A percentile compares a stretch with the other conserved stretches of the same genome.
Evolutionary conservation across 2,329 filamentous ascomycete genomes (phyloP).

Genomic region (Reticulascus tulasneorum): DNA sequence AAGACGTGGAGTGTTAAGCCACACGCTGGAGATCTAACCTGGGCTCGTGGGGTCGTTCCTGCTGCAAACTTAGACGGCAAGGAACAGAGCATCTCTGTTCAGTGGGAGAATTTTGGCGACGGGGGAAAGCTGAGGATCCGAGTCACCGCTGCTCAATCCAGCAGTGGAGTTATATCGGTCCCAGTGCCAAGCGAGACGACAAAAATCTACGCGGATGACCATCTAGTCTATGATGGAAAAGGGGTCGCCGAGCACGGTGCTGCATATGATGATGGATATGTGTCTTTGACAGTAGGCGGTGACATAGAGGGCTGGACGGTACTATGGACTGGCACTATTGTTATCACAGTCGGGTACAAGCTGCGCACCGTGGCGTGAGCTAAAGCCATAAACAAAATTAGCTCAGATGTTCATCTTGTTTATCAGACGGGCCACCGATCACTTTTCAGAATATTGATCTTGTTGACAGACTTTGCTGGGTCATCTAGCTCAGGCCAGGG

Average conservation of each 20-base stretch:
- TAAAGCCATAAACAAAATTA: too few relatives aligned
- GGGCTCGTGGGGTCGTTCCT: constrained; percentile 40
- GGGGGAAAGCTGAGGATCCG: constrained; percentile 22
- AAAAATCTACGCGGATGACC: constrained; percentile 16
- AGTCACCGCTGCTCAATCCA: constrained; percentile 25
- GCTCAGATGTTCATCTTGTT: too few relatives aligned
- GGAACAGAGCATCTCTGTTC: constrained; percentile 29
- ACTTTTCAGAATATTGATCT: too few relatives aligned
- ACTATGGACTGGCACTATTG: too few relatives aligned
- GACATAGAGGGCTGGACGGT: too few relatives aligned
- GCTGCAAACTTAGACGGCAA: constrained; percentile 35
- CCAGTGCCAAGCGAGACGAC: constrained; percentile 12
- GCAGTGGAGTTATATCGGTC: constrained; percentile 22
- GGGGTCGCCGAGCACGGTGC: background rate
- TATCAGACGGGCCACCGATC: too few relatives aligned
- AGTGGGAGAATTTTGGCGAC: constrained; percentile 26
- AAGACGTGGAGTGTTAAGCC: constrained; percentile 35
- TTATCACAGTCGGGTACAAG: too few relatives aligned
- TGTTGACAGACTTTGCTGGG: too few relatives aligned
- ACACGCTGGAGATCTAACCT: constrained; percentile 28
- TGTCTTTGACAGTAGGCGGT: too few relatives aligned
- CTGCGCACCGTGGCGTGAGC: too few relatives aligned
- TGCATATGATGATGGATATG: too few relatives aligned
- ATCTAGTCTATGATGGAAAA: constrained; percentile 9
- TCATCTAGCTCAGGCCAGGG: too few relatives aligned